Conservation (phyloP, 805 yeast genomes). For the Scheffersomyces stipitis region DNA sequence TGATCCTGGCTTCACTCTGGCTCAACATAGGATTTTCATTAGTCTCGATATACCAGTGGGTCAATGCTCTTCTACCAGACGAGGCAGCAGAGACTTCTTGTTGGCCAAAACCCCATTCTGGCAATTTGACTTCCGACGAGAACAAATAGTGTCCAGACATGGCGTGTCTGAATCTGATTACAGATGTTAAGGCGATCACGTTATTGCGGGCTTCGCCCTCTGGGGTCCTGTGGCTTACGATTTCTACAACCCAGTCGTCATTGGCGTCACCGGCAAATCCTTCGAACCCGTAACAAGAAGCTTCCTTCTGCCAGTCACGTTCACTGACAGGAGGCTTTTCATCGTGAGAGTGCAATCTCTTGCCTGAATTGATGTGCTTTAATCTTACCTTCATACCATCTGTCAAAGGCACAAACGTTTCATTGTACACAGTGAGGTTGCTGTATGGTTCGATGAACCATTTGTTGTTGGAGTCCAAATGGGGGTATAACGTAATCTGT, state of each 20-base stretch:
- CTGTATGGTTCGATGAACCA: slow-evolving; percentile 67
- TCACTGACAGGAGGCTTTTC: slow-evolving; percentile 76
- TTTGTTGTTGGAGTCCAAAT: slow-evolving; percentile 69
- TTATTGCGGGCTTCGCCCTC: slow-evolving; percentile 52
- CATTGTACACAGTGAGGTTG: slow-evolving; percentile 55
- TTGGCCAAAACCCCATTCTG: slow-evolving; percentile 82
- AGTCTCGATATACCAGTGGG: slow-evolving; percentile 74
- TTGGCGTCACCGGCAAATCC: slow-evolving; percentile 82
- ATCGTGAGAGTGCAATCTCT: slow-evolving; percentile 82
- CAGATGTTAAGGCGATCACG: slow-evolving; percentile 65
- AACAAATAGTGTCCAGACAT: slow-evolving; percentile 76
- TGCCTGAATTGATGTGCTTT: slow-evolving; percentile 53
- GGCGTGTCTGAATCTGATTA: slow-evolving; percentile 75
- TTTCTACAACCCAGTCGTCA: slow-evolving; percentile 78
- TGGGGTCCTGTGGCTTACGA: slow-evolving; percentile 53
- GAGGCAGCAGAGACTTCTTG: slow-evolving; percentile 82
- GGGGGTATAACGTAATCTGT: slow-evolving; percentile 79
- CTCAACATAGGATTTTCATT: slow-evolving; percentile 54
- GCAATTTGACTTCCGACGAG: slow-evolving; percentile 73
- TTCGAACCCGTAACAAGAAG: slow-evolving; percentile 70
- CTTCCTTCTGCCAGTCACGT: slow-evolving; percentile 84
- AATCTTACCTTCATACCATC: slow-evolving; percentile 74
- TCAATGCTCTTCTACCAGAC: slow-evolving; percentile 59
- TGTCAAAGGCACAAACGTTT: slow-evolving; percentile 58
- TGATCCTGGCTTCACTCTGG: slow-evolving; percentile 18